Evolutionary conservation across 352 stramenopile species (phyloP).

Genomic region (Phytophthora sp.): DNA sequence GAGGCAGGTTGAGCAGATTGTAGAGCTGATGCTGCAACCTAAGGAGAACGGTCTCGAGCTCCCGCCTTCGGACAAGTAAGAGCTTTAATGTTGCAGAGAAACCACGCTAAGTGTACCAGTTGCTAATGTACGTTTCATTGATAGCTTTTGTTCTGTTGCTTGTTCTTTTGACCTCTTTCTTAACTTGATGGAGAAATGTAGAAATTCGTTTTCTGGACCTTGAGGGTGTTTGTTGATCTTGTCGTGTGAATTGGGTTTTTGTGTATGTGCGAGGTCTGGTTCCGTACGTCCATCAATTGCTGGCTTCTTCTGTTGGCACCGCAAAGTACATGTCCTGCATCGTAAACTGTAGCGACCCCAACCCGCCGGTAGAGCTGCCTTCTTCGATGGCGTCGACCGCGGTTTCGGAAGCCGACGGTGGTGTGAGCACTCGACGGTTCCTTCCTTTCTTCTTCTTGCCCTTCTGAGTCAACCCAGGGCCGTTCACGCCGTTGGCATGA

Average conservation of each 20-base stretch:
- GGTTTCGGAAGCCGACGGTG: conserved; percentile 21
- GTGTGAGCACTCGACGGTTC: conserved; percentile 26
- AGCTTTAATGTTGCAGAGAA: neutral
- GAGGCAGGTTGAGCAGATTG: conserved; percentile 77
- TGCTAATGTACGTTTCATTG: conserved; percentile 43
- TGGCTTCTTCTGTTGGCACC: conserved; percentile 47
- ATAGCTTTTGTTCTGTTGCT: conserved; percentile 31
- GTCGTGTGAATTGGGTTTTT: conserved; percentile 17
- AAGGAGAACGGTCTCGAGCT: conserved; percentile 79
- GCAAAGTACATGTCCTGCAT: conserved; percentile 87
- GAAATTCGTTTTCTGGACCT: conserved; percentile 33
- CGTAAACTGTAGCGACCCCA: conserved; percentile 70
- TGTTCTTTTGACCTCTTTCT: conserved; percentile 21
- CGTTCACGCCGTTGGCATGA: conserved; percentile 8
- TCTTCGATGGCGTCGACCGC: conserved; percentile 36
- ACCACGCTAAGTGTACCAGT: conserved; percentile 20
- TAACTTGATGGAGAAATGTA: conserved; percentile 31
- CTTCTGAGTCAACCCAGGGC: conserved; percentile 34
- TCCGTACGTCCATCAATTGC: conserved; percentile 22
- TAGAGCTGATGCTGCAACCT: conserved; percentile 85
- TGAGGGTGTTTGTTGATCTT: conserved; percentile 20
- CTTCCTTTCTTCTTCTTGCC: conserved; percentile 52
- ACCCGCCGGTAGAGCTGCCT: conserved; percentile 23
- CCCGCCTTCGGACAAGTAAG: conserved; percentile 43
- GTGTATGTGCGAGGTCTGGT: conserved; percentile 29